Conservation (phyloP, 345 rosid species). For the Salix udensis region DNA sequence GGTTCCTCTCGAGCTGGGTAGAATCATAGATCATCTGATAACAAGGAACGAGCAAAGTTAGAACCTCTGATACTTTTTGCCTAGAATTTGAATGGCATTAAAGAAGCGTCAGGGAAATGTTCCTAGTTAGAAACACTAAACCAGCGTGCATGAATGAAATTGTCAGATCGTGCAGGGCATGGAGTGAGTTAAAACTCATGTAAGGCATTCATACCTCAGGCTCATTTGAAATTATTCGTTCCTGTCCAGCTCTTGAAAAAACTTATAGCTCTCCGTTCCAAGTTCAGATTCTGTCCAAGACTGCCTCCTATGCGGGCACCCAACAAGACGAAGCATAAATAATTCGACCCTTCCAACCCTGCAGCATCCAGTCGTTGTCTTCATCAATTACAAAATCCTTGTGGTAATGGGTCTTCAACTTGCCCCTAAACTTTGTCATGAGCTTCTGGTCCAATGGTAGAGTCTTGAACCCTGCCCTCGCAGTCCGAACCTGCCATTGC, state of each 20-base stretch:
- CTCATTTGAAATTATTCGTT: background rate
- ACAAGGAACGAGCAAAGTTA: background rate
- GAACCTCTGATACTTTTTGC: background rate
- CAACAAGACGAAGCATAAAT: slow-evolving; percentile 72
- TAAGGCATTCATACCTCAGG: background rate
- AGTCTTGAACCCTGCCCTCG: slow-evolving; percentile 74
- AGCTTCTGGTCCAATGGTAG: slow-evolving; percentile 48
- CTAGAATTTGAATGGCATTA: background rate
- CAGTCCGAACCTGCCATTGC: slow-evolving; percentile 79
- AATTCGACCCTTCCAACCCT: slow-evolving; percentile 94
- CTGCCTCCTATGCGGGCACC: slow-evolving; percentile 47
- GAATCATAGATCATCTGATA: background rate
- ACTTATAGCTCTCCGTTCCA: background rate
- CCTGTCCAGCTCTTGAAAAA: background rate
- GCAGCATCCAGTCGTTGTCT: slow-evolving; percentile 72
- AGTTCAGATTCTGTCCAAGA: background rate
- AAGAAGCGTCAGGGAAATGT: background rate
- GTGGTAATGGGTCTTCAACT: slow-evolving; percentile 53
- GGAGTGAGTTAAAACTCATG: background rate
- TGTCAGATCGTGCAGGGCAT: background rate
- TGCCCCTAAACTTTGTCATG: slow-evolving; percentile 38
- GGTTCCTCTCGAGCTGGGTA: background rate
- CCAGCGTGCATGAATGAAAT: background rate
- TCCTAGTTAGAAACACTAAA: background rate
- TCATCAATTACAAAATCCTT: slow-evolving; percentile 75